Base-by-base conservation (phyloP, 768 basidiomycete species). In the Lactarius deliciosus region DNA sequence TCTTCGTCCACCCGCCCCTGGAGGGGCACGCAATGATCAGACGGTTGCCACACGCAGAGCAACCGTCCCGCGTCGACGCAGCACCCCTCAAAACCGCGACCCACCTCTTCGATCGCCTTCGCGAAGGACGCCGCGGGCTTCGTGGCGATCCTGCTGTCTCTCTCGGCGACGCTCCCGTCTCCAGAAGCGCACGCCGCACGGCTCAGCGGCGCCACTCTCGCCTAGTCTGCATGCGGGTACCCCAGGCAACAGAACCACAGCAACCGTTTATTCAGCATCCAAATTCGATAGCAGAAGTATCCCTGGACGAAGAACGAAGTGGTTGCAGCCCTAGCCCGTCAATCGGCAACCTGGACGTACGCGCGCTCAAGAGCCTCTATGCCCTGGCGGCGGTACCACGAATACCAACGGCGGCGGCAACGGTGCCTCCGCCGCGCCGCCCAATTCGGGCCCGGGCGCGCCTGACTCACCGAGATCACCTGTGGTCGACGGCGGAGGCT, bases 351-450 rank as follows among this genome's bases (percentile, higher is more conserved):
- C 81, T 95, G 74, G 92, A 96, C 75, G 87, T 96, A 18, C 89
- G 92, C 11, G 84, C 92, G 7, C 86, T 97, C 74, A 95, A 95
- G 76, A 76, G 84, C 7, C 80, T 97, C 20, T 96, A 94, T 96
- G 94, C 53, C 57, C 73, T 1, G 78, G 73, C 3, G 28, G 28
- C 28, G 28, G 28, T 30, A 25, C 3, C 28, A 30, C 28, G 28
- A 30, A 30, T 30, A 30, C 28, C 34, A 40, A 56, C 22, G 8
- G 61, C 18, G 10, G 1, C 13, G 38, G 53, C n/a, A 15, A 15
- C 13, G 38, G 38, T 3, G 40, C 40, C 40, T 38, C 34, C 34
- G 16, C 15, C 50, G 1, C 32, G 20, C 13, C n/a, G n/a, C 16
- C 60, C 2, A 50, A 15, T 13, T 10, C 61, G 20, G 71, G 73